A percentile compares a stretch with the other conserved stretches of the same genome.
phyloP scores from a whole-genome alignment of 345 rosid species.

The Arabidopsis arenosa region DNA sequence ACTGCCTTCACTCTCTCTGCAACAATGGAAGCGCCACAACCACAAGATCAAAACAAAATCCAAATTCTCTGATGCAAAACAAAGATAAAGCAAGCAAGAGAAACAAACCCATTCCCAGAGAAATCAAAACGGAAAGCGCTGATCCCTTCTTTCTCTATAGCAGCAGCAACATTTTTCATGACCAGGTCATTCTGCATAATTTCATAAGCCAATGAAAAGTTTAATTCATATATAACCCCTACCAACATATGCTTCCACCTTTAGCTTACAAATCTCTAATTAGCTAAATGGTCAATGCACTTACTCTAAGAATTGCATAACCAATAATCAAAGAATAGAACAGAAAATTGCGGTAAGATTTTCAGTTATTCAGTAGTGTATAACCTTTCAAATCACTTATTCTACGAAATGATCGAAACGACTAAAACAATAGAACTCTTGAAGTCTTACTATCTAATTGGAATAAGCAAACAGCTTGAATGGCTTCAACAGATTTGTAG shows the following conservation, averaged over 20 bases:
- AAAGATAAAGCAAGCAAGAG: neutral
- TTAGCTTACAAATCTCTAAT: neutral
- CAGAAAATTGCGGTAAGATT: neutral
- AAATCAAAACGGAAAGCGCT: slow-evolving; percentile 59
- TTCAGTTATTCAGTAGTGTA: neutral
- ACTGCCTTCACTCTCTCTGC: slow-evolving; percentile 76
- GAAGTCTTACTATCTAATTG: neutral
- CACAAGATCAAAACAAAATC: slow-evolving; percentile 7
- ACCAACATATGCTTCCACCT: neutral
- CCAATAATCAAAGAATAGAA: neutral
- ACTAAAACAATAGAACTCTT: neutral
- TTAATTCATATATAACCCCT: neutral
- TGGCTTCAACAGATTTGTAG: neutral
- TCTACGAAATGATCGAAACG: neutral
- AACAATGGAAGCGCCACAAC: slow-evolving; percentile 9
- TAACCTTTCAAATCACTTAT: neutral
- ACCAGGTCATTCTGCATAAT: slow-evolving; percentile 54
- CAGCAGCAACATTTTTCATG: slow-evolving; percentile 63
- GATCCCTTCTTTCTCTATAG: slow-evolving; percentile 50
- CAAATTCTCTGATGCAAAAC: neutral
- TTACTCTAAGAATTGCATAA: neutral
- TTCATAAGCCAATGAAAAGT: neutral
- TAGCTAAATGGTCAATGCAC: neutral
- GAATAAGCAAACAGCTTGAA: slow-evolving; percentile 14
- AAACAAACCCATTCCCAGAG: slow-evolving; percentile 74